Base-by-base conservation (phyloP, 73 alveolate species). In the Uronychia binucleata region DNA sequence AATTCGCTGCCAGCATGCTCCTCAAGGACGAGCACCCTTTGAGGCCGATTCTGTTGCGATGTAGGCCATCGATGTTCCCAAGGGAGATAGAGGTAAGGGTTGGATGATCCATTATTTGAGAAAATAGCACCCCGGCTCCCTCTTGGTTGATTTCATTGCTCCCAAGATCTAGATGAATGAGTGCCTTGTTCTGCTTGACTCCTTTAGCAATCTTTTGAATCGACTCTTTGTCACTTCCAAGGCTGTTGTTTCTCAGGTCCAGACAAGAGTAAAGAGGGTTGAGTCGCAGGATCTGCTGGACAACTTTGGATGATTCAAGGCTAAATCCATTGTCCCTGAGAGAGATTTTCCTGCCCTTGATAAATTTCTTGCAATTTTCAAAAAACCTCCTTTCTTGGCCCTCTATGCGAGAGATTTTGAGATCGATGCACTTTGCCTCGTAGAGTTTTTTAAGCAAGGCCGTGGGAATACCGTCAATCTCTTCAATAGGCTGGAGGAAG, bases 11-110 rank as follows among this genome's bases (percentile, higher is more conserved):
- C 1, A 81, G 59, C 28, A 81, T 28, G 19, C 60, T 74, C 25
- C 33, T 59, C 29, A 81, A 75, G 14, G 59, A 74, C 31, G 31
- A 59, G 34, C 77, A 46, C 28, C 88, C 88, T 32, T 81, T 81
- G 26, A 81, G 81, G 1, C 88, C 88, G 1, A 81, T 30, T 59
- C 88, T 81, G 57, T 81, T 81, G 29, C 88, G 58, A 74, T 82
- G 82, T n/a, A 74, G 59, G 32, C 89, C 83, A 28, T 74, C 83
- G 57, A 35, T 57, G 75, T 59, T 57, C 29, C 82, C 80, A 0
- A 82, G 26, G 31, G n/a, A 30, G 1, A 74, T 27, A 0, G 58
- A 31, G 0, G 80, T 57, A 27, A 60, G 58, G 1, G 75, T 82
- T 11, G 13, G 29, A 67, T 82, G 79, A 14, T 59, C 29, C 59